Conservation (phyloP, 805 yeast species). For the Hanseniaspora nectarophila region DNA sequence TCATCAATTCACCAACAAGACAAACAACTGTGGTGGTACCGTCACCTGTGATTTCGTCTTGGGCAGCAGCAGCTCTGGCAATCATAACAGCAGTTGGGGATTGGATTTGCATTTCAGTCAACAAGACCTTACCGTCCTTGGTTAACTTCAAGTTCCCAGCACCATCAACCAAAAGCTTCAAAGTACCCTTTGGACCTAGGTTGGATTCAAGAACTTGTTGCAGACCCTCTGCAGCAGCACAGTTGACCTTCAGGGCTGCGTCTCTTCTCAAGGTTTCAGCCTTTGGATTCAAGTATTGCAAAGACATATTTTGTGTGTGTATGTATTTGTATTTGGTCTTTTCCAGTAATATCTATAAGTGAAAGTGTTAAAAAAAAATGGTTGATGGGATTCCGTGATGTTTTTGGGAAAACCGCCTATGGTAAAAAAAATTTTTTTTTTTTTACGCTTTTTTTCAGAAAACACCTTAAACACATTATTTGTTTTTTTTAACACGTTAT, state of each 20-base stretch:
- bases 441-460: background rate
- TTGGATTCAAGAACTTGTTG: slow-evolving; percentile 86
- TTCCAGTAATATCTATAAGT: background rate
- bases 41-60: slow-evolving; percentile 98
- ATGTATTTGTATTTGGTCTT: background rate
- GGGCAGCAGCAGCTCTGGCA: slow-evolving; percentile 97
- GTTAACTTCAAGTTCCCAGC: slow-evolving; percentile 91
- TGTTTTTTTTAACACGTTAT: background rate
- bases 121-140: slow-evolving; percentile 88
- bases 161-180: slow-evolving; percentile 94
- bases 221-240: slow-evolving; percentile 91
- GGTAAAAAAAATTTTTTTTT: background rate
- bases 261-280: slow-evolving; percentile 94
- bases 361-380: background rate
- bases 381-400: too few species aligned
- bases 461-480: background rate
- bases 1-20: slow-evolving; percentile 84
- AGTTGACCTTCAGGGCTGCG: slow-evolving; percentile 91
- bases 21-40: slow-evolving; percentile 95
- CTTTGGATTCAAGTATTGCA: slow-evolving; percentile 88
- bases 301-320: slow-evolving; percentile 31
- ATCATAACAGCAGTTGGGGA: slow-evolving; percentile 82
- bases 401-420: too few species aligned
- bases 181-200: slow-evolving; percentile 92
- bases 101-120: slow-evolving; percentile 94